Evolutionary conservation across 768 basidiomycete species (phyloP).

Genomic region (Lactarius tabidus): DNA sequence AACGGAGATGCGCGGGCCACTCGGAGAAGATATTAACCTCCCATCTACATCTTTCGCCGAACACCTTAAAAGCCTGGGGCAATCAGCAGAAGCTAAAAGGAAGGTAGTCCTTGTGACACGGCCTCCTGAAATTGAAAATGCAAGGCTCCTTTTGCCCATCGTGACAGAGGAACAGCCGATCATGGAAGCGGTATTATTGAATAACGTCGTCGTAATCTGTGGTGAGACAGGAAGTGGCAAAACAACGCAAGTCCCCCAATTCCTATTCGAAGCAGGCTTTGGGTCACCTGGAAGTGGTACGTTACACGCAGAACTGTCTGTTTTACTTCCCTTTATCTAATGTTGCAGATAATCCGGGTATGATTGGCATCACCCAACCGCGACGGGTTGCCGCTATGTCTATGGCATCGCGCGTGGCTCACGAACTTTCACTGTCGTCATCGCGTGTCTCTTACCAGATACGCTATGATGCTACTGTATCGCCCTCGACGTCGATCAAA

Average conservation of each 20-base stretch:
- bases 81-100: slow-evolving; percentile 14
- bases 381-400: slow-evolving; percentile 96
- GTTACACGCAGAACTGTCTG: slow-evolving; percentile 25
- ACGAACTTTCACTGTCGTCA: slow-evolving; percentile 81
- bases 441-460: slow-evolving; percentile 93
- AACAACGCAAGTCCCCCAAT: slow-evolving; percentile 97
- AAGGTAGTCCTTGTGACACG: slow-evolving; percentile 57
- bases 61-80: slow-evolving; percentile 35
- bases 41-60: slow-evolving; percentile 65
- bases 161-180: slow-evolving; percentile 91
- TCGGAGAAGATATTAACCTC: slow-evolving; percentile 66
- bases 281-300: slow-evolving; percentile 77
- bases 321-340: not conserved
- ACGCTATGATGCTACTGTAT: slow-evolving; percentile 92
- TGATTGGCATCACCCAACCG: slow-evolving; percentile 97
- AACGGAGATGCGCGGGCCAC: slow-evolving; percentile 66
- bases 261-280: slow-evolving; percentile 96
- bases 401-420: slow-evolving; percentile 89
- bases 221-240: slow-evolving; percentile 99
- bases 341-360: slow-evolving; percentile 83
- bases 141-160: slow-evolving; percentile 79
- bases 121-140: slow-evolving; percentile 66
- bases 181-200: slow-evolving; percentile 84
- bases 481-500: slow-evolving; percentile 87
- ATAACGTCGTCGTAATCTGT: slow-evolving; percentile 82